These are phyloP conservation scores for Dinochytrium kinnereticum DNA, from an alignment of 371 early-diverging fungal genomes.

Conservation along the genomic window DNA sequence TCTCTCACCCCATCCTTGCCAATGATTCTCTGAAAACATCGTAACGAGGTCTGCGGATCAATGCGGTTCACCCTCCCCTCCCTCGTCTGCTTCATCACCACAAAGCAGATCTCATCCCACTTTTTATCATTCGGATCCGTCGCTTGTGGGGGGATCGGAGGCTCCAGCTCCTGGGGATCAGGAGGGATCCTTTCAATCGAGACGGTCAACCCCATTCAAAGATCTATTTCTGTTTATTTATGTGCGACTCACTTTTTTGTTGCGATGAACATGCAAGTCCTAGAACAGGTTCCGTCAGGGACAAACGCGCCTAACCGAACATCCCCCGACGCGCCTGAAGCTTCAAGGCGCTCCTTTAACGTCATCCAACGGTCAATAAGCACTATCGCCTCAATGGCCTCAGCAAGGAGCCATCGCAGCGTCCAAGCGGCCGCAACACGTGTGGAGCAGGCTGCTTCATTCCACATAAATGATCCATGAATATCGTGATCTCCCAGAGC, in stretches of 20 bases:
- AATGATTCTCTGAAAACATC: background rate
- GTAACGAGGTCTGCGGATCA: constrained; percentile 2
- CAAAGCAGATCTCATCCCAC: constrained; percentile 8
- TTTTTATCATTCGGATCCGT: too few relatives aligned
- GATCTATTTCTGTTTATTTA: too few relatives aligned
- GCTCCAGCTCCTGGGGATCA: too few relatives aligned
- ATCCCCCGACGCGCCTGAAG: background rate
- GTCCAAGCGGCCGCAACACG: background rate
- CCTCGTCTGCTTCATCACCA: background rate
- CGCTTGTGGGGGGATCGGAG: too few relatives aligned
- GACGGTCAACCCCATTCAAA: too few relatives aligned
- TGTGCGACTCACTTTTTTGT: too few relatives aligned
- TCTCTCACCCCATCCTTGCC: background rate
- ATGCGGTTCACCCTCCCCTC: background rate
- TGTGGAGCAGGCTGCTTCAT: background rate
- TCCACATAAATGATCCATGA: background rate
- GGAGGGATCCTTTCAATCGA: too few relatives aligned
- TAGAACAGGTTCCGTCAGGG: background rate
- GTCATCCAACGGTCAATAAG: background rate
- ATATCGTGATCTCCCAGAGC: background rate
- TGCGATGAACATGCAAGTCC: constrained; percentile 2
- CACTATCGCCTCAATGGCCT: background rate
- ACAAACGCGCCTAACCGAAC: background rate
- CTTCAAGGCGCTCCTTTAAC: background rate
- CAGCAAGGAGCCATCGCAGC: background rate